Evolutionary conservation across 345 rosid species (phyloP), one percentile per base, ranked within the genome.

Genomic region (Physaria fendleri): DNA sequence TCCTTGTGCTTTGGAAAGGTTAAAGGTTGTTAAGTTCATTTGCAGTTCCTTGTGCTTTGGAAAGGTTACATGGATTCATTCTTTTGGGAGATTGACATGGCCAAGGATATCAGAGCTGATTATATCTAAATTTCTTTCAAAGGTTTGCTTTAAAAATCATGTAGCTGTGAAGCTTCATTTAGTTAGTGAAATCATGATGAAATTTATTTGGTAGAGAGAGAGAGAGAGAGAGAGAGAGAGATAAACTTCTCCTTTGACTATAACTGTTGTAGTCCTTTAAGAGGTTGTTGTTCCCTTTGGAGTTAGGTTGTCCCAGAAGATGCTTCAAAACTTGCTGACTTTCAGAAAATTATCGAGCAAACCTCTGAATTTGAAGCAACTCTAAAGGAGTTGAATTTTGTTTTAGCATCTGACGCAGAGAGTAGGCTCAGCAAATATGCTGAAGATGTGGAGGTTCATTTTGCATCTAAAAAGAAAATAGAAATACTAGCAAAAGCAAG

Each of bases 61-160:
- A 67, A 89, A 85, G 71, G 81, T 65, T 66, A 64, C 83, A 24
- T 89, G 96, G 95, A 76, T 75, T 58, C 77, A 68, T 59, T 85
- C 88, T 56, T 89, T 87, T 72, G 99, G 97, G 74, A 87, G 84
- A 71, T 77, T 93, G 81, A 79, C 92, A 30, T 93, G 97, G 97
- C 86, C 94, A 25, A 82, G 99, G 75, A 79, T 87, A 61, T 82
- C 95, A 14, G 97, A 89, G 68, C 73, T 89, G 52, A 78, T 93
- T 49, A 89, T 93, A 54, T 77, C 88, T 39, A 85, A 74, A 65
- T 85, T 89, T 51, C 95, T 93, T 37, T 87, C 99, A n/a, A 85
- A 87, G 99, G 99, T 87, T 71, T 22, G 75, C 51, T 49, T 52
- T 64, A 17, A 33, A 37, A 45, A 52, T 34, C 29, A 4, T 37